Base-by-base conservation (phyloP, 2,329 filamentous ascomycete genomes). In the Fusarium virguliforme region DNA sequence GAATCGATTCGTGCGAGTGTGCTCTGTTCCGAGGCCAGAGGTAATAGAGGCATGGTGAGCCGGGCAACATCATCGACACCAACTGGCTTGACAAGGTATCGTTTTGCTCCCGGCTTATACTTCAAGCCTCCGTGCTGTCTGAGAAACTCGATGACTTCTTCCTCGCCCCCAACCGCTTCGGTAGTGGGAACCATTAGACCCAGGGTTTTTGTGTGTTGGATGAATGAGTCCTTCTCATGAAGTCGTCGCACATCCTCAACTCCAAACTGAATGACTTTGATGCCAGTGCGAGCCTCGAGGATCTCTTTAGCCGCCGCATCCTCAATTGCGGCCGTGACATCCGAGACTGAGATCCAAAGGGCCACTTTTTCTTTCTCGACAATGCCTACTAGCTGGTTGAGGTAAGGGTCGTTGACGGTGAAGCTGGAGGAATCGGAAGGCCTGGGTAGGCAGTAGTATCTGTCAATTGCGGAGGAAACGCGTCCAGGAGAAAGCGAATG, bases 311-410 rank as follows among this genome's bases (percentile, higher is more conserved):
- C 90, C 37, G 86, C 79, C 0, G 89, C 91, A 76, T 94, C 92
- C 74, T 92, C 89, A 12, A 91, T 79, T 0, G 89, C 90, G 1
- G 87, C 88, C 1, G 87, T 85, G 8, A 92, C 89, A n/a, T 89
- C 90, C 0, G 91, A 93, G 73, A 91, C 93, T 22, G 89, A 90
- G 4, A 94, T 88, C 92, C 92, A 95, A 4, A 94, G 79, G 62
- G 93, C 87, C 5, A 93, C 85, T 0, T 85, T 83, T 68, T 94
- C 91, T 1, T 81, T 77, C 6, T 83, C 76, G 41, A 94, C 84
- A 28, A 94, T 85, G 8, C 87, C 80, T 2, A 92, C 77, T 4
- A 94, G 78, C 0, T 82, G 81, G 13, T 84, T 79, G 13, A 88
- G 83, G 73, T 94, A 94, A 1, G 79, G 79, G 18, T 84, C 81